Percentiles rank a stretch among this genome's conserved stretches.
phyloP scores from a whole-genome alignment of 2,329 filamentous ascomycete genomes.

The Xylariaceae sp. region DNA sequence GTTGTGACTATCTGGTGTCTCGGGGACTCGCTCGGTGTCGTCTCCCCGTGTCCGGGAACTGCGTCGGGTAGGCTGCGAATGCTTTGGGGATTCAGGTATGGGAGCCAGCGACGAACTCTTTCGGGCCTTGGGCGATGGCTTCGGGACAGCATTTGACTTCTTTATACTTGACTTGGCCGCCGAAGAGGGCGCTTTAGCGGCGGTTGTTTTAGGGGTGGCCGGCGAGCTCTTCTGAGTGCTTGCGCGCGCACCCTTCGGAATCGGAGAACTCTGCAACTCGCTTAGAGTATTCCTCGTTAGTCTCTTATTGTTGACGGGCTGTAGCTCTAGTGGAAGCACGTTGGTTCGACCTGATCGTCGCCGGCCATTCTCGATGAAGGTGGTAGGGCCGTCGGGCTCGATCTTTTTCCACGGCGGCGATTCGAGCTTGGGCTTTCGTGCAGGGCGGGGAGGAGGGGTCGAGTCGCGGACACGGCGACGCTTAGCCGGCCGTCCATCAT shows the following conservation, averaged over 20 bases:
- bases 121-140: conserved; percentile 30
- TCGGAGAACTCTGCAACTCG: conserved; percentile 33
- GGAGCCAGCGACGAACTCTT: conserved; percentile 39
- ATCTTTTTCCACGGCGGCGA: conserved; percentile 95
- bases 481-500: conserved; percentile 53
- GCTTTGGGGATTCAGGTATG: conserved; percentile 34
- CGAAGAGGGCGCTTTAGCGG: conserved; percentile 24
- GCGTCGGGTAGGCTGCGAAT: conserved; percentile 40
- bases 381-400: conserved; percentile 78
- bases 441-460: conserved; percentile 37
- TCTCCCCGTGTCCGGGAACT: conserved; percentile 37
- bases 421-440: conserved; percentile 44
- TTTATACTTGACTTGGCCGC: conserved; percentile 24
- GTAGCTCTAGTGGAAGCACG: conserved; percentile 47
- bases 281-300: conserved; percentile 45
- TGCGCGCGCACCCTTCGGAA: conserved; percentile 30
- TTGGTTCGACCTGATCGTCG: conserved; percentile 64
- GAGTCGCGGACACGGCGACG: conserved; percentile 55
- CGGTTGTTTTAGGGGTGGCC: conserved; percentile 29
- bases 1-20: conserved; percentile 24
- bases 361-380: conserved; percentile 69
- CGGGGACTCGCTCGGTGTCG: conserved; percentile 24
- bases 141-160: conserved; percentile 22
- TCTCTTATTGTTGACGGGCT: conserved; percentile 46
- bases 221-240: conserved; percentile 30